Base-by-base conservation (phyloP, 768 basidiomycete species). In the Hysterangium stoloniferum region DNA sequence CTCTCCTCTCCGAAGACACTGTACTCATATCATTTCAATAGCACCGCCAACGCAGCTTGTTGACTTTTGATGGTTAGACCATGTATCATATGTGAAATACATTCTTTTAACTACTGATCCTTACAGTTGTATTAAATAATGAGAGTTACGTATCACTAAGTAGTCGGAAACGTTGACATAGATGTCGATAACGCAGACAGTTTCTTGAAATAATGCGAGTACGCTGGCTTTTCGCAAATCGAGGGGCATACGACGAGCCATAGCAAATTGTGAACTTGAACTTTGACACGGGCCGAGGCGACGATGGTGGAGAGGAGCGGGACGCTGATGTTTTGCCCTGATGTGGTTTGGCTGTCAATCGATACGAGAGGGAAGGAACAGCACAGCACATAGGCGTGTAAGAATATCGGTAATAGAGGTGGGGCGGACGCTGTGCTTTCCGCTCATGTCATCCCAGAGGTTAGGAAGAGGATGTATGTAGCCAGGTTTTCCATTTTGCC, bases 351-450 rank as follows among this genome's bases (percentile, higher is more conserved):
- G 4, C 66, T 67, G 59, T 89, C 85, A 44, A 83, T 74, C 15
- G 60, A 57, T 6, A 67, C 62, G 48, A 89, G 74, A 41, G 89
- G 60, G n/a, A n/a, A n/a, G n/a, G n/a, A n/a, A n/a, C n/a, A n/a
- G 15, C 72, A 68, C 2, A 86, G 87, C 12, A 85, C 62, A n/a
- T 84, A 64, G 51, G 77, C 68, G 61, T 85, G 78, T 54, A 87
- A 59, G 62, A 89, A 90, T 25, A 86, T 73, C 0, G 86, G 86
- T 19, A 91, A 68, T 5, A 90, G 71, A 1, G 86, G 85, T 1
- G 82, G 80, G 1, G 63, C 62, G 40, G 57, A 60, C 4, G 66
- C 64, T 13, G 49, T 19, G 13, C 38, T 41, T 42, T 51, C 49
- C 35, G 41, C 31, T n/a, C n/a, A n/a, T 19, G 49, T 41, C 8